Conservation (phyloP, 23 red algal species). For the Agarophyton chilense region DNA sequence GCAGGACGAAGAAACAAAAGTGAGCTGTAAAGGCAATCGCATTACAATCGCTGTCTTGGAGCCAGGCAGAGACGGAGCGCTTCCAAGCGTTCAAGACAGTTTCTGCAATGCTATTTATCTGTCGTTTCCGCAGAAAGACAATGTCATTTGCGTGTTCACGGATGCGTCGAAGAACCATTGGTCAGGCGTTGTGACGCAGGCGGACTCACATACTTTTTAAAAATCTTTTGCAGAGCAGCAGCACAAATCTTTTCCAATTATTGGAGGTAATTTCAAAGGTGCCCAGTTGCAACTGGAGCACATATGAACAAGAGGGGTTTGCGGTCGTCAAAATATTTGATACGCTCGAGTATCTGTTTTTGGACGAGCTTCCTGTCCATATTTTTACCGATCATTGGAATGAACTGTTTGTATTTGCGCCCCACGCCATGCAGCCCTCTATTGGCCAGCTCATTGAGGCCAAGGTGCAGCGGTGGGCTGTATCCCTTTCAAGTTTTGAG, state of each 20-base stretch:
- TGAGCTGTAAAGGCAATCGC: not conserved
- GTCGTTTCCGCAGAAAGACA: not conserved
- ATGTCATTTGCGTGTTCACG: not conserved
- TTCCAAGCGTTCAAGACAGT: constrained; percentile 7
- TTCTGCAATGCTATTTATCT: constrained; percentile 8
- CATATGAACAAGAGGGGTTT: not conserved
- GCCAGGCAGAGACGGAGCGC: not conserved
- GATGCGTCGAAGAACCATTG: not conserved
- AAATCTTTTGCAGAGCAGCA: constrained; percentile 1
- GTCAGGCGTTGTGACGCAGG: constrained; percentile 2
- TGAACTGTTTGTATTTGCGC: constrained; percentile 35
- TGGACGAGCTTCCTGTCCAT: not conserved
- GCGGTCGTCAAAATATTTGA: constrained; percentile 1
- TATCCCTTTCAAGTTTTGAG: constrained; percentile 30
- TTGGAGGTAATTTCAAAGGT: not conserved
- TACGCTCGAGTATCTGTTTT: constrained; percentile 18
- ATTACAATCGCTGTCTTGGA: constrained; percentile 16
- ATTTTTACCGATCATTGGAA: constrained; percentile 43
- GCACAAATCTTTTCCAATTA: not conserved
- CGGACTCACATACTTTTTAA: not conserved
- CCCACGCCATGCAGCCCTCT: constrained; percentile 22
- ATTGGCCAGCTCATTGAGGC: constrained; percentile 18
- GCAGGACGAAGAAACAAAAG: constrained; percentile 24
- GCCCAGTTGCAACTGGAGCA: constrained; percentile 1
- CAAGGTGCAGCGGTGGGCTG: constrained; percentile 52